Conservation (phyloP, 176 grass and related monocot genomes). For the Musa acuminata region DNA sequence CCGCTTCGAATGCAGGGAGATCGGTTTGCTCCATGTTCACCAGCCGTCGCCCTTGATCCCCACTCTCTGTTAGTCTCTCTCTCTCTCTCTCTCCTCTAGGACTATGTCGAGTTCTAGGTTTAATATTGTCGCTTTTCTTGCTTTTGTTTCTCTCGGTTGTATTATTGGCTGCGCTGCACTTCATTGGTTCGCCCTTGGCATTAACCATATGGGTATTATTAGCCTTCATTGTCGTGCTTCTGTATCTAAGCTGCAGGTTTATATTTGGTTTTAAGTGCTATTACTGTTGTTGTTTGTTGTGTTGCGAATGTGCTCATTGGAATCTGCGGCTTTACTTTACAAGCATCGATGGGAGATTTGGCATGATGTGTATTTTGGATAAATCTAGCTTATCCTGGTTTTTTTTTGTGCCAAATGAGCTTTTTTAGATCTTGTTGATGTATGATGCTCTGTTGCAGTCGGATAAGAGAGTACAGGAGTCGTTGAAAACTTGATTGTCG, state of each 20-base stretch:
- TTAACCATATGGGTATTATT: neutral
- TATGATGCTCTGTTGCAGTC: too few species aligned
- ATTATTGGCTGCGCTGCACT: neutral
- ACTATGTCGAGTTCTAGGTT: neutral
- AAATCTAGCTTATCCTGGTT: too few species aligned
- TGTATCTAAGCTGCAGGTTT: neutral
- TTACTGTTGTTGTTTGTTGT: neutral
- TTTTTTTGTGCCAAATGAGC: too few species aligned
- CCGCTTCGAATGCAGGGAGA: conserved; percentile 39
- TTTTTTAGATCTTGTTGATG: too few species aligned
- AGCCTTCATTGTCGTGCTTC: neutral
- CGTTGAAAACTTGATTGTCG: too few species aligned
- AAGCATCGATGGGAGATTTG: too few species aligned
- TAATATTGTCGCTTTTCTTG: neutral
- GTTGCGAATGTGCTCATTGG: too few species aligned
- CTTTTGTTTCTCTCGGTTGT: neutral
- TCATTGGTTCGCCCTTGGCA: neutral
- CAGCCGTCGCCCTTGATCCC: conserved; percentile 67
- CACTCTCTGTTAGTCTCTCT: conserved; percentile 42
- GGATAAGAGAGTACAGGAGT: too few species aligned
- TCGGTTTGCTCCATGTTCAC: conserved; percentile 68
- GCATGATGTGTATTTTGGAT: too few species aligned
- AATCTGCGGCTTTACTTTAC: too few species aligned
- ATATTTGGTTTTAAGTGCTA: neutral
- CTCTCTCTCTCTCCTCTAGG: neutral